Percentiles rank a stretch among this genome's conserved stretches.
These are phyloP conservation scores for Linnemannia elongata DNA, from an alignment of 192 early-diverging fungal species.

Conservation along the genomic window DNA sequence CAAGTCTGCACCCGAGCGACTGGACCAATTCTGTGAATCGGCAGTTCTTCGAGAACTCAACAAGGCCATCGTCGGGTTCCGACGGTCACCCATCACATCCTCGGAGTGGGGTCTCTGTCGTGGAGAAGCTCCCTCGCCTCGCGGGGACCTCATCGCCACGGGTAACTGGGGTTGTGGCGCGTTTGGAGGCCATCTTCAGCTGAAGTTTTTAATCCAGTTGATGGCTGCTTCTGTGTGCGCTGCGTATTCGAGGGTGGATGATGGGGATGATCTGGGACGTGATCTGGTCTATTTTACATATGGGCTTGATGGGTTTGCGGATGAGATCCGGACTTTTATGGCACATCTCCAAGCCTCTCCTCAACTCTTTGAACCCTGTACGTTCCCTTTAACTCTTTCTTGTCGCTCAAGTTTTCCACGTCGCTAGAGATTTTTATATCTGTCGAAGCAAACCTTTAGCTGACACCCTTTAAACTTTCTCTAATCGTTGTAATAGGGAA, in stretches of 20 bases:
- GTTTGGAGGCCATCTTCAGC: slow-evolving; percentile 46
- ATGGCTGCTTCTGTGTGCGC: slow-evolving; percentile 48
- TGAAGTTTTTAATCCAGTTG: slow-evolving; percentile 52
- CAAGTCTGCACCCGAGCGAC: slow-evolving; percentile 12
- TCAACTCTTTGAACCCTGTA: slow-evolving; percentile 27
- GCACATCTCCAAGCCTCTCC: slow-evolving; percentile 7
- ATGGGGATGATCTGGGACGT: slow-evolving; percentile 2
- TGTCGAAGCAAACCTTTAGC: neutral
- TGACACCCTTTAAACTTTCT: neutral
- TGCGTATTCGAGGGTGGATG: slow-evolving; percentile 14
- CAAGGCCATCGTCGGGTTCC: slow-evolving; percentile 47
- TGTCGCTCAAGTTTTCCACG: neutral
- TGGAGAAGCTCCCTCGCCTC: slow-evolving; percentile 8
- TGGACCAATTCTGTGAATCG: slow-evolving; percentile 28
- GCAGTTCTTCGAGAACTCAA: slow-evolving; percentile 40
- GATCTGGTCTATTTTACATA: slow-evolving; percentile 46
- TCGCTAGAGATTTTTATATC: neutral
- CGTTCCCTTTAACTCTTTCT: neutral
- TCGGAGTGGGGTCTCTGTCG: slow-evolving; percentile 43
- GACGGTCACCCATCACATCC: slow-evolving; percentile 37
- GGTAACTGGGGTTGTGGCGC: slow-evolving; percentile 57
- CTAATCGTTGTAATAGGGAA: neutral
- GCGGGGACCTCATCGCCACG: slow-evolving; percentile 25
- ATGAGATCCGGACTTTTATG: slow-evolving; percentile 34
- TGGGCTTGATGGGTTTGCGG: slow-evolving; percentile 29